Base-by-base conservation (phyloP, 2,329 filamentous ascomycete genomes). In the Beauveria bassiana region DNA sequence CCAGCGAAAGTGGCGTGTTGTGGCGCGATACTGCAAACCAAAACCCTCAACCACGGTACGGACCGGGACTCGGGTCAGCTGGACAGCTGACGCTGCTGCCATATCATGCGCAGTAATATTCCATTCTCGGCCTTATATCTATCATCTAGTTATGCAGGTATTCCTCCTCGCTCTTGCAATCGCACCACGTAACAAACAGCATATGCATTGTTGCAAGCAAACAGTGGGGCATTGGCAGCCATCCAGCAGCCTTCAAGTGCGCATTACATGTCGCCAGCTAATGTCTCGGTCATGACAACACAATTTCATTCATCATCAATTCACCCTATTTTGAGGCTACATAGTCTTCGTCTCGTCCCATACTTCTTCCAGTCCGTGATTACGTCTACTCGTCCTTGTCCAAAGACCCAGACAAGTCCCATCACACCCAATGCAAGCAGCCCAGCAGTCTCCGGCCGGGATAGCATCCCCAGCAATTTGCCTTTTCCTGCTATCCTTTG, bases 291-390 rank as follows among this genome's bases (percentile, higher is more conserved):
- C 24, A 31, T 31, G 47, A 10, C 22, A 26, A 26, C 45, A 54
- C 38, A 18, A 14, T 22, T 43, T 54, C 18, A 26, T 28, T 20
- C 59, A 52, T 50, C 59, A 51, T 61, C 51, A 56, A 50, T 56
- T 56, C 51, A 47, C 45, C 59, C 45, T 56, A 61, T 50, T 16
- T 45, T 51, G 50, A 61, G 40, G 50, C 58, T 61, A 61, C 16
- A 61, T 61, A 12, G 26, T 34, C 38, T 46, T 38, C 50, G 26
- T 28, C 34, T 31, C 24, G n/a, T 40, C 50, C 58, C 18, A 20
- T 28, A 10, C 49, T 47, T 54, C 26, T 26, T 51, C 20, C 42
- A 26, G 46, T 20, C 38, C 34, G 49, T 43, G 22, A 31, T 16
- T 20, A 5, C 38, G 50, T 47, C 31, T 43, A 31, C 47, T 42